Base-by-base conservation (phyloP, 2,329 filamentous ascomycete species). In the Alternaria viburni region DNA sequence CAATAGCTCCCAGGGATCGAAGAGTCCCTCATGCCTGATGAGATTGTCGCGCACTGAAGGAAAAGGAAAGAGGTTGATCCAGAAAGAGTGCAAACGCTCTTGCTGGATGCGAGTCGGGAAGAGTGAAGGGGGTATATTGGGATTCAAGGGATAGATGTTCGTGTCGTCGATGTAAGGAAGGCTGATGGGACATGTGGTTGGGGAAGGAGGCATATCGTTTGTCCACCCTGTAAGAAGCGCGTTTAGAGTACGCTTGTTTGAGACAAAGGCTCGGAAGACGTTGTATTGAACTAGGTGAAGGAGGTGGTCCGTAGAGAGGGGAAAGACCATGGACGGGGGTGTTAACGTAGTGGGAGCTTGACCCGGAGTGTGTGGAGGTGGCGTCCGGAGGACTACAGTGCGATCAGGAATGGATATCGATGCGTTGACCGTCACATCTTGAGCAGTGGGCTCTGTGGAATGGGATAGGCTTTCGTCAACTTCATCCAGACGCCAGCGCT, bases 61-160 rank as follows among this genome's bases (percentile, higher is more conserved):
- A 86, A 86, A 88, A 1, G 86, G 86, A 1, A 88, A 71, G 47
- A 88, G 75, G 69, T 88, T 86, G 19, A 88, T 74, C 15, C 87
- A 65, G 1, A 86, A 85, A 64, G 88, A 86, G 64, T 88, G 86
- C 2, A 83, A 81, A 12, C 86, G 73, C 3, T 79, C 68, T 11
- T 81, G 70, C 69, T 88, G 87, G 0, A 81, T 77, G 12, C 74
- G 56, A 1, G 86, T 88, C 12, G 86, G 86, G 41, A 77, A 82
- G 79, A 85, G 86, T 15, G 59, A 54, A n/a, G 36, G 13, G 15
- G 62, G 59, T 17, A 63, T 59, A 21, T 61, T 66, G n/a, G 64
- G 52, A 25, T 61, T 61, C 9, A 59, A 11, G 11, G 63, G 63
- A 23, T 62, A 59, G 30, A 59, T 43, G n/a, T 23, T 43, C 3